Conservation (phyloP, 2,329 filamentous ascomycete genomes). For the Decorospora gaudefroyi region DNA sequence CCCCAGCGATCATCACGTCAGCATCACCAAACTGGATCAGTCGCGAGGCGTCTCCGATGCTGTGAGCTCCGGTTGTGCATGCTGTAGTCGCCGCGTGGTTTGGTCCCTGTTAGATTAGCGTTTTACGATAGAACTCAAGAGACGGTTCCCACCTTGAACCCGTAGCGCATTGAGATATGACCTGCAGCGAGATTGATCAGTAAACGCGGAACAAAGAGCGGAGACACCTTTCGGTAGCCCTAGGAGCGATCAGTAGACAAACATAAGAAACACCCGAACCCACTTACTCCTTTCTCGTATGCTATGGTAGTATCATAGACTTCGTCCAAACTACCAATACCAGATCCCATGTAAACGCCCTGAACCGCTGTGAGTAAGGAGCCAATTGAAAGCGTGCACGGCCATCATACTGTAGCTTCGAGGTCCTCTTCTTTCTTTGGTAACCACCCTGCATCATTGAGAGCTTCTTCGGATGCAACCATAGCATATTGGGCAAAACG, state of each 20-base stretch:
- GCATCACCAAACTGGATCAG: slow-evolving; percentile 92
- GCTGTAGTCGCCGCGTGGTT: slow-evolving; percentile 93
- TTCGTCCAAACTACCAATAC: slow-evolving; percentile 92
- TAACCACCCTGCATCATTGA: slow-evolving; percentile 79
- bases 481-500: slow-evolving; percentile 89
- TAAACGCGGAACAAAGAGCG: slow-evolving; percentile 88
- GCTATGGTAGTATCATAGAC: slow-evolving; percentile 81
- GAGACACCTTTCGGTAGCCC: slow-evolving; percentile 93
- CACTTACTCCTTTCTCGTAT: slow-evolving; percentile 71
- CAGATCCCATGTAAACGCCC: slow-evolving; percentile 92
- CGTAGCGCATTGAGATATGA: slow-evolving; percentile 90
- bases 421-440: slow-evolving; percentile 64
- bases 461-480: slow-evolving; percentile 81
- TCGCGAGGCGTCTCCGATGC: slow-evolving; percentile 89
- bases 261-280: too few species aligned
- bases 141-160: slow-evolving; percentile 62
- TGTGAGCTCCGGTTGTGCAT: slow-evolving; percentile 94
- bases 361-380: slow-evolving; percentile 31
- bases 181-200: slow-evolving; percentile 95
- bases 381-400: background rate
- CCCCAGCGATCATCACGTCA: slow-evolving; percentile 94
- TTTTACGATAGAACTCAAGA: background rate
- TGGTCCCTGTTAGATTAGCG: slow-evolving; percentile 63
- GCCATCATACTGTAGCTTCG: slow-evolving; percentile 65
- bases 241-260: slow-evolving; percentile 45